Base-by-base conservation (phyloP, 2,329 filamentous ascomycete species). In the Coleophoma cylindrospora region DNA sequence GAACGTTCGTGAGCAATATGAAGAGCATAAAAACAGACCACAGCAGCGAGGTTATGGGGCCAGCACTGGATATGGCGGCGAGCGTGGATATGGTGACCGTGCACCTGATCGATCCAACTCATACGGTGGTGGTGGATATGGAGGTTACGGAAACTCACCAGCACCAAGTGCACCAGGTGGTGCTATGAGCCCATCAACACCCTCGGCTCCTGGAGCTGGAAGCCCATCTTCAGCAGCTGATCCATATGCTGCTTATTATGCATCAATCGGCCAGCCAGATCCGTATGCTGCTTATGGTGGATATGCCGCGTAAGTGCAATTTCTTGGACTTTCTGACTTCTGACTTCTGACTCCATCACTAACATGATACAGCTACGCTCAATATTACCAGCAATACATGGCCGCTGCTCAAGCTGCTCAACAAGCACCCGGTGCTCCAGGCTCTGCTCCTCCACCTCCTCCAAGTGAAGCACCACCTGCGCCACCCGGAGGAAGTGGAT, bases 281-380 rank as follows among this genome's bases (percentile, higher is more conserved):
- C 92, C 91, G 0, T 96, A 96, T 66, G 90, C 90, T 40, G 84
- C 88, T 9, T 96, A 94, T 60, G 92, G 92, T 54, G 92, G 92
- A 49, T 96, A 94, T 68, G 80, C 85, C 59, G 87, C 86, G 72
- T 89, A 78, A 64, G 74, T 65, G 2, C 59, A 33, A 38, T 11
- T n/a, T 8, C 21, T 15, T 12, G 8, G 11, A 8, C 7, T 45
- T 13, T 32, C 36, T 36, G 43, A n/a, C 9, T 27, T 27, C n/a
- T n/a, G n/a, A n/a, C n/a, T 13, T 32, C 36, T 36, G 43, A n/a
- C 9, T 27, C 7, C 34, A 43, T 19, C 45, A 34, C 62, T 66
- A 59, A 67, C 55, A 43, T 15, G 37, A 3, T 22, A 40, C 54
- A 80, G 76, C 40, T 85, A 85, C 58, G 73, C 79, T 56, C 84